Base-by-base conservation (phyloP, 2,329 filamentous ascomycete genomes). In the Venturia asperata region DNA sequence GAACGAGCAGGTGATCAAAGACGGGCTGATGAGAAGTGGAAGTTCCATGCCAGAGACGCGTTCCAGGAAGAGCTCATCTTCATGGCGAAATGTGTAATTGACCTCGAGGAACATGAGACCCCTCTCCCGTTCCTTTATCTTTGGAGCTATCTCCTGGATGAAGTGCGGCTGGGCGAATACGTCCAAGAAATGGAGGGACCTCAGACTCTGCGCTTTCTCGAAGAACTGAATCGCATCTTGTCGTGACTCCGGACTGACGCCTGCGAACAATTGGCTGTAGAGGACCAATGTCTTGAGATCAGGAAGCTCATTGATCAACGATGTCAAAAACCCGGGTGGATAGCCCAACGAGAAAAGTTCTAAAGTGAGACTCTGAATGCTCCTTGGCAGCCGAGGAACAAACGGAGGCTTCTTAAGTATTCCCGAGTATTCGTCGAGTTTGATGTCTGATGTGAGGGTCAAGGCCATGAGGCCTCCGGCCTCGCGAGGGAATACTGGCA, bases 281-380 rank as follows among this genome's bases (percentile, higher is more conserved):
- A 81, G 68, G 0, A 80, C 79, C 24, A 82, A 67, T 56, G 71
- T 74, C 66, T 76, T 77, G 34, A 81, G 67, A 19, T 77, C 76
- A 3, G 76, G 75, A 1, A 81, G 68, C 3, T 72, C 68, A n/a
- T 73, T 70, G 6, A 76, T 75, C 5, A 82, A 70, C 1, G 71
- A 69, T 10, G 70, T 73, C 17, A 81, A 72, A 69, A 80, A 82
- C 13, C 74, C 75, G 0, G 75, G 73, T 9, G 74, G 78, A 68
- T 80, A 82, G 42, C 80, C 80, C 6, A 81, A 71, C 15, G 74
- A 75, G 74, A 82, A 82, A 37, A 80, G 74, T 68, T 82, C 80
- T 52, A 82, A 75, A 0, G 78, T 80, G 1, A 82, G 71, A 65
- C 71, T 71, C 42, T 77, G 77, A 67, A 81, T 79, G 24, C 69